Evolutionary conservation across 352 stramenopile genomes (phyloP).

Genomic region (Vaucheria bursata): DNA sequence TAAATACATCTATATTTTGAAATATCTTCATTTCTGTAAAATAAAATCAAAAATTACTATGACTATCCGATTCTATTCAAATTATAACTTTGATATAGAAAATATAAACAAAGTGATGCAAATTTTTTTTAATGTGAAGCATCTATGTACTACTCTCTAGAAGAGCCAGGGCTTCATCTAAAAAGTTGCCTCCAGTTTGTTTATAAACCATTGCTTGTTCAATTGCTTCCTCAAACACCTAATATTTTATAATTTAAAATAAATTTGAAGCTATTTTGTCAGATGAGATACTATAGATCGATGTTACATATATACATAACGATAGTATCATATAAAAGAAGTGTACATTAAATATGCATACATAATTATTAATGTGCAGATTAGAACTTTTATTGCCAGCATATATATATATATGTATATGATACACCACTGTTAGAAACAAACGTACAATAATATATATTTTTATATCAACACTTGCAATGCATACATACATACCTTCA

Average conservation of each 20-base stretch:
- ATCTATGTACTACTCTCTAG: too few species aligned
- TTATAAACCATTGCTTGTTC: slow-evolving; percentile 70
- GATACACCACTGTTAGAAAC: neutral
- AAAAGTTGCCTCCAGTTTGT: slow-evolving; percentile 76
- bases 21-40: too few species aligned
- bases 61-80: too few species aligned
- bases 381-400: neutral
- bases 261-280: neutral
- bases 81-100: too few species aligned
- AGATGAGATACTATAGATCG: neutral
- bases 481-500: slow-evolving; percentile 61
- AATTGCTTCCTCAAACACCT: slow-evolving; percentile 71
- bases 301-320: neutral
- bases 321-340: neutral
- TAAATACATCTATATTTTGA: too few species aligned
- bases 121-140: too few species aligned
- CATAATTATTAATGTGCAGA: neutral
- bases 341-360: neutral
- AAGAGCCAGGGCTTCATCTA: slow-evolving; percentile 77
- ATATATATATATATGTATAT: neutral
- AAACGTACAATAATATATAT: neutral
- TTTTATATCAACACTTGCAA: neutral
- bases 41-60: too few species aligned
- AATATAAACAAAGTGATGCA: too few species aligned
- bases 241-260: neutral